Conservation (phyloP, 345 rosid genomes). For the Syzygium aqueum region DNA sequence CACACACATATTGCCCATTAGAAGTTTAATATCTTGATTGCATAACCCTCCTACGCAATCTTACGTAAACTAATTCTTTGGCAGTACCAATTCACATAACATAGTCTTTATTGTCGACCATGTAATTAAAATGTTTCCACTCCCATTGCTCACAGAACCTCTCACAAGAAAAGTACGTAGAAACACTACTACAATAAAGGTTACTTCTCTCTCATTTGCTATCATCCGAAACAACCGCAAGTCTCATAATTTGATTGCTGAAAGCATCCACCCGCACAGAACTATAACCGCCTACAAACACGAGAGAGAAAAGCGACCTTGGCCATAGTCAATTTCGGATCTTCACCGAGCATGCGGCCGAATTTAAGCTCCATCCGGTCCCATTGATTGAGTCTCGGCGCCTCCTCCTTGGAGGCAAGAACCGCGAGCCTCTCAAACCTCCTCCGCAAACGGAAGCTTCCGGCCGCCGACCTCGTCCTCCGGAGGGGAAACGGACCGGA, state of each 20-base stretch:
- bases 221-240: not conserved
- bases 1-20: not conserved
- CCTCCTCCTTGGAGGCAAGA: constrained; percentile 51
- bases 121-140: not conserved
- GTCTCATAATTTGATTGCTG: not conserved
- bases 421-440: constrained; percentile 25
- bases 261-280: not conserved
- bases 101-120: not conserved
- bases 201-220: not conserved
- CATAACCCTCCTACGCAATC: not conserved
- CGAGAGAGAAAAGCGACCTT: constrained; percentile 37
- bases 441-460: constrained; percentile 7
- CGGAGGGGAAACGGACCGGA: not conserved
- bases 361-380: constrained; percentile 94
- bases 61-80: not conserved
- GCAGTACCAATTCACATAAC: not conserved
- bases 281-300: not conserved
- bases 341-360: constrained; percentile 79
- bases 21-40: not conserved
- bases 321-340: constrained; percentile 87
- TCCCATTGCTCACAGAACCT: not conserved
- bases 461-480: constrained; percentile 6
- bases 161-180: not conserved
- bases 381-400: constrained; percentile 49
- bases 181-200: not conserved